Evolutionary conservation across 177 flowering plant species (phyloP).

Genomic region (Telopea speciosissima): DNA sequence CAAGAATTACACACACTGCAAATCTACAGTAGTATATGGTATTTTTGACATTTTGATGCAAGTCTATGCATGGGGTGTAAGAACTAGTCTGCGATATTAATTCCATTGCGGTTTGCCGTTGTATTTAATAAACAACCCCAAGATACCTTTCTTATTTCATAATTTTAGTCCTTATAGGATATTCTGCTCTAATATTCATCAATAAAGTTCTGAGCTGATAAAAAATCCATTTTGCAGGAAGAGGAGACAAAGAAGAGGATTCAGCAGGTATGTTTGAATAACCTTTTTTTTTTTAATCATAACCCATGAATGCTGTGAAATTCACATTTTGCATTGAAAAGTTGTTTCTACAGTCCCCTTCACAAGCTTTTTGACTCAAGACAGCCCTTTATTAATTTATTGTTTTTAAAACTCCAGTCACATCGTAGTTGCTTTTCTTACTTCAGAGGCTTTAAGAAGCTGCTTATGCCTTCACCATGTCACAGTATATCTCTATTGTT

Average conservation of each 20-base stretch:
- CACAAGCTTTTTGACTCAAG: too few relatives aligned
- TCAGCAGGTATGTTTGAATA: slow-evolving; percentile 43
- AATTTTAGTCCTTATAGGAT: neutral
- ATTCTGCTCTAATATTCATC: neutral
- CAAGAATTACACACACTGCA: too few relatives aligned
- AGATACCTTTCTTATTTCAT: neutral
- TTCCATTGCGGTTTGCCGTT: neutral
- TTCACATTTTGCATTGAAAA: neutral
- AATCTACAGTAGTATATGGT: neutral
- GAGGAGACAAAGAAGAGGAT: slow-evolving; percentile 52
- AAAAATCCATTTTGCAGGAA: slow-evolving; percentile 34
- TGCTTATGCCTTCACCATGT: too few relatives aligned
- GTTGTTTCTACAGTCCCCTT: neutral
- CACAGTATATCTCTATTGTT: too few relatives aligned
- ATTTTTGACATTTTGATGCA: neutral
- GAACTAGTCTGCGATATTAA: neutral
- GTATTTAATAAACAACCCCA: neutral
- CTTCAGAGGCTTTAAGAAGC: neutral
- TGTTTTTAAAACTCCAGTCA: too few relatives aligned
- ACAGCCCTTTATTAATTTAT: too few relatives aligned
- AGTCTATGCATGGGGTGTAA: neutral
- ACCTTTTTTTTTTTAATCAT: neutral
- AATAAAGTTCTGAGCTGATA: slow-evolving; percentile 10
- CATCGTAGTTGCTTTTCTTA: neutral
- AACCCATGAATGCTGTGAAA: too few relatives aligned